Percentiles rank a stretch among this genome's conserved stretches.
Conservation (phyloP, 2,329 filamentous ascomycete genomes). For the Dactylella cylindrospora region DNA sequence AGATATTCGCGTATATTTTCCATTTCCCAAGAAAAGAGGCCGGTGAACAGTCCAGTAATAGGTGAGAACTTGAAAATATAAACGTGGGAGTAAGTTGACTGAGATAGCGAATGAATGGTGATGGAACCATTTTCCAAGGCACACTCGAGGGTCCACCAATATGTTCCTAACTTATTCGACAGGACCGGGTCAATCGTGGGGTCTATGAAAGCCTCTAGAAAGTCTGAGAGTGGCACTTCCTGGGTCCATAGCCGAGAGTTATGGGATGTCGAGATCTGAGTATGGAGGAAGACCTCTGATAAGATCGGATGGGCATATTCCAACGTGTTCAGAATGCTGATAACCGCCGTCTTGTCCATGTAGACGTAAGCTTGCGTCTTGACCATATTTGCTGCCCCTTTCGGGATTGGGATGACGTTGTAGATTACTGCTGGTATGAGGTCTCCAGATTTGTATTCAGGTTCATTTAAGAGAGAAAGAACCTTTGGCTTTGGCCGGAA, state of each 20-base stretch:
- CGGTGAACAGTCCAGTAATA: slow-evolving; percentile 34
- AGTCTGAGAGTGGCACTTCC: slow-evolving; percentile 4
- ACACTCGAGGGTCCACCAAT: slow-evolving; percentile 39
- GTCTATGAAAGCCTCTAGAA: slow-evolving; percentile 29
- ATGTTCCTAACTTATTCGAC: slow-evolving; percentile 8
- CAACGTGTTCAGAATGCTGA: slow-evolving; percentile 19
- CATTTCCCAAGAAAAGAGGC: slow-evolving; percentile 25
- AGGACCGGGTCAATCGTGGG: slow-evolving; percentile 14
- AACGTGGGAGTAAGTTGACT: slow-evolving; percentile 25
- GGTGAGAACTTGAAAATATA: slow-evolving; percentile 38
- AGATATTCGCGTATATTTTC: slow-evolving; percentile 25
- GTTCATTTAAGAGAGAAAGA: slow-evolving; percentile 1
- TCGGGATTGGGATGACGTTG: slow-evolving; percentile 3
- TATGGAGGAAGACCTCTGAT: slow-evolving; percentile 28
- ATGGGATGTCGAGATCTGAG: slow-evolving; percentile 1
- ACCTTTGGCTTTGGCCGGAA: no score
- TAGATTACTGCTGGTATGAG: slow-evolving; percentile 3
- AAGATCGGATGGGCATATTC: slow-evolving; percentile 10
- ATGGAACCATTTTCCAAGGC: slow-evolving; percentile 32
- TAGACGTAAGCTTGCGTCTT: slow-evolving; percentile 25
- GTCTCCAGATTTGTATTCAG: neutral
- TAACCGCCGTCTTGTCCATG: slow-evolving; percentile 20
- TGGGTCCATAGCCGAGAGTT: slow-evolving; percentile 14
- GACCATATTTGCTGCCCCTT: slow-evolving; percentile 8
- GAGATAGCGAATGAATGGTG: slow-evolving; percentile 35